phyloP scores from a whole-genome alignment of 768 basidiomycete genomes.

The Paxillus involutus region DNA sequence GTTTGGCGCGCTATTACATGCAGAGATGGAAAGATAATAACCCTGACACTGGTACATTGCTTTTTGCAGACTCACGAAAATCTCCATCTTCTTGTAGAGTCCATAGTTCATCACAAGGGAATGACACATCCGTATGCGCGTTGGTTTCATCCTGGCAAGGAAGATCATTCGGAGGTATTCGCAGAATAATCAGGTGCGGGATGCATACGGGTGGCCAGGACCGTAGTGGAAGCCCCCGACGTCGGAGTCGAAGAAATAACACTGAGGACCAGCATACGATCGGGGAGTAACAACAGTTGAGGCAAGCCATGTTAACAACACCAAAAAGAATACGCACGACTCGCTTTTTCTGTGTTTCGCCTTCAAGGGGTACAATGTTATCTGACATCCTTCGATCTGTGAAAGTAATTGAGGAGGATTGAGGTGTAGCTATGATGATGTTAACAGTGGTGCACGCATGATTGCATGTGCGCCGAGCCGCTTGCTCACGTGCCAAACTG shows the following conservation, averaged over 20 bases:
- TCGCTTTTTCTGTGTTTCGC: constrained; percentile 78
- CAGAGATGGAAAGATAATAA: neutral
- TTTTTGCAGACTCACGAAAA: constrained; percentile 70
- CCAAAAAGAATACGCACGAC: constrained; percentile 58
- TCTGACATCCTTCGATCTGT: constrained; percentile 30
- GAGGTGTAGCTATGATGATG: neutral
- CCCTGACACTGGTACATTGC: neutral
- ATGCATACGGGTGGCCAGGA: constrained; percentile 85
- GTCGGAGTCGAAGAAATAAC: constrained; percentile 99
- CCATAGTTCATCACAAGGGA: constrained; percentile 99
- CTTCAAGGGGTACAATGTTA: constrained; percentile 61
- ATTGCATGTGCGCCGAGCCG: too few species aligned
- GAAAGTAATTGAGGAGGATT: neutral
- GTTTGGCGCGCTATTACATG: constrained; percentile 83
- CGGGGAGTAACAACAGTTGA: constrained; percentile 1
- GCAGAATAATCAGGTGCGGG: neutral
- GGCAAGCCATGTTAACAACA: constrained; percentile 1
- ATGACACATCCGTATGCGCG: constrained; percentile 98
- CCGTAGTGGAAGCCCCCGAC: constrained; percentile 99
- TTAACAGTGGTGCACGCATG: neutral
- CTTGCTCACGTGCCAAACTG: constrained; percentile 21
- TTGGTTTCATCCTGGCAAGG: constrained; percentile 84
- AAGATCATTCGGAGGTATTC: constrained; percentile 1
- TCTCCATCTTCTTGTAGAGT: constrained; percentile 99
- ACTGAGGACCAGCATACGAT: constrained; percentile 45